Percentiles rank a stretch among this genome's conserved stretches.
These are phyloP conservation scores for Mercurialis annua DNA, from an alignment of 345 rosid species.

Conservation along the genomic window DNA sequence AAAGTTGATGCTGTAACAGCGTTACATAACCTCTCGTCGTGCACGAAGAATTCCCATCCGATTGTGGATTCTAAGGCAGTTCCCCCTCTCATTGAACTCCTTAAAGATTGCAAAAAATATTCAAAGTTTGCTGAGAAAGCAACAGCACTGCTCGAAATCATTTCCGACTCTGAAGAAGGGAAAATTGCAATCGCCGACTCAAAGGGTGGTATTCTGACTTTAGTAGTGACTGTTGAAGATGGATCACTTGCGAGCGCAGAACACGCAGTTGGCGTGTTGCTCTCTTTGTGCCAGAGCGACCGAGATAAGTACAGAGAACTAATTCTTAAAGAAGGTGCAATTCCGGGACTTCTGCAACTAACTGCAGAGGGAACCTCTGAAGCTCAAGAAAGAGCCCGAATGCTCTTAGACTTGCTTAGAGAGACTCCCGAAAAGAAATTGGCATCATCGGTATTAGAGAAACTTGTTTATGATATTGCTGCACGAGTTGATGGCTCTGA, in stretches of 20 bases:
- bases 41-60: constrained; percentile 40
- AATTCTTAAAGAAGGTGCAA: constrained; percentile 73
- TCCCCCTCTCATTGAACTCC: constrained; percentile 60
- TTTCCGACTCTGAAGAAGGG: constrained; percentile 64
- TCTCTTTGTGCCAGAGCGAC: constrained; percentile 52
- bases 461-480: constrained; percentile 61
- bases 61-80: constrained; percentile 56
- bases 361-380: constrained; percentile 61
- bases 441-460: constrained; percentile 51
- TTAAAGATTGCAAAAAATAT: constrained; percentile 68
- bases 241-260: constrained; percentile 63
- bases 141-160: constrained; percentile 59
- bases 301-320: constrained; percentile 57
- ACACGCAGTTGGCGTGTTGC: constrained; percentile 62
- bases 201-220: constrained; percentile 57
- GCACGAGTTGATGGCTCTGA: constrained; percentile 54
- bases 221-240: constrained; percentile 74
- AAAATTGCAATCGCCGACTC: constrained; percentile 46
- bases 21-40: constrained; percentile 59
- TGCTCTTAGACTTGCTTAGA: constrained; percentile 63
- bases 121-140: constrained; percentile 75
- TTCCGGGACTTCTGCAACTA: constrained; percentile 66
- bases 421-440: constrained; percentile 61
- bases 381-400: constrained; percentile 64
- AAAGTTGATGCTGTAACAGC: constrained; percentile 78